Base-by-base conservation (phyloP, 495 filamentous ascomycete genomes). In the Xylaria flabelliformis region DNA sequence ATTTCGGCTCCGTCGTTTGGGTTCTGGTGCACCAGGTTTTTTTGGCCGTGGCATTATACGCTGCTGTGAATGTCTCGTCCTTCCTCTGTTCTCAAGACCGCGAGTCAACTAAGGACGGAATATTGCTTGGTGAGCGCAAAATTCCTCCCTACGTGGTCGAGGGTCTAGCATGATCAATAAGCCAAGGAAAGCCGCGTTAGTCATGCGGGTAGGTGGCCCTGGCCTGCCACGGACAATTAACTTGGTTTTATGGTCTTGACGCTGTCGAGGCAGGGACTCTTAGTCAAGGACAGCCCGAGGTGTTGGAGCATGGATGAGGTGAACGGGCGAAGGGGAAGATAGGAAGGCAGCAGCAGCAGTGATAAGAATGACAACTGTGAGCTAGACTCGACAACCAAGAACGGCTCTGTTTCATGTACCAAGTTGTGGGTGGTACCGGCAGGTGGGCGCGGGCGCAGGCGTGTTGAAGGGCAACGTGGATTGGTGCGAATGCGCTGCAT, bases 1-100 rank as follows among this genome's bases (percentile, higher is more conserved):
- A 82, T 92, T 94, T 56, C 93, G 88, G 77, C 92, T 94, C 78
- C 93, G 85, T 76, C 87, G 84, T 80, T 91, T 92, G 13, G 90
- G 90, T 81, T 90, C 88, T 61, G 89, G 88, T 67, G 88, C 89
- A 76, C 89, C 90, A 77, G 88, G 84, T 77, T 87, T 87, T 83
- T 89, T 88, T 58, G 90, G 89, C 74, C 90, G 88, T 80, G 90
- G 90, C 90, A 92, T 92, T 82, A 79, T 77, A 79, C 71, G 74
- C 68, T 71, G 67, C 32, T 66, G 17, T 72, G 34, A 8, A 46
- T 50, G 58, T 64, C 46, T 56, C 29, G 24, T 9, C 13, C 29
- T 72, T 39, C 17, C 29, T 39, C 32, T 59, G 13, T 72, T 44
- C 55, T 48, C 59, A 26, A 41, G 48, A 21, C 72, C 53, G 48